Evolutionary conservation across 2,329 filamentous ascomycete genomes (phyloP).

Genomic region (Tolypocladium guangdongense): DNA sequence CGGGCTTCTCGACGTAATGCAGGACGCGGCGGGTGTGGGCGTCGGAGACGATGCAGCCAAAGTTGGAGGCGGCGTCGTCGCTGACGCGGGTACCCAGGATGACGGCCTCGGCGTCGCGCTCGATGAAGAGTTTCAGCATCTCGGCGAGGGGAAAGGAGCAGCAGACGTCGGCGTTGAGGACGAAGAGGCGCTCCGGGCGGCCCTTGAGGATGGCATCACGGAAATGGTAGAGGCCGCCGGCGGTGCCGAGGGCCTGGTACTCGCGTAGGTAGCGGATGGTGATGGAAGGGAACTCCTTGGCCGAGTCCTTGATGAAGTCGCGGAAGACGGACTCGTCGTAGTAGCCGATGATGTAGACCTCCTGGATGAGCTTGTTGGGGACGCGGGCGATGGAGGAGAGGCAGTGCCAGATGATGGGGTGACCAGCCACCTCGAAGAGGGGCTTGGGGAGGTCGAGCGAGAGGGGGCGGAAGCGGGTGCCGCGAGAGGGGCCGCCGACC

Average conservation of each 20-base stretch:
- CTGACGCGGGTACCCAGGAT: constrained; percentile 87
- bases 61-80: constrained; percentile 88
- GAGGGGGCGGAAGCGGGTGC: constrained; percentile 88
- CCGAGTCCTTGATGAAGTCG: constrained; percentile 91
- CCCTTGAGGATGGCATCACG: constrained; percentile 97
- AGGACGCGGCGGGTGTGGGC: constrained; percentile 87
- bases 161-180: constrained; percentile 96
- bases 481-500: constrained; percentile 92
- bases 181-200: constrained; percentile 87
- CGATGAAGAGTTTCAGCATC: constrained; percentile 89
- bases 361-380: constrained; percentile 66
- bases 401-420: constrained; percentile 98
- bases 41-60: constrained; percentile 95
- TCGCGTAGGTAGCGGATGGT: constrained; percentile 88
- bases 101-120: constrained; percentile 92
- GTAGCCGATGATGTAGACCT: constrained; percentile 97
- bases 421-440: constrained; percentile 94
- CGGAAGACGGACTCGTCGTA: constrained; percentile 96
- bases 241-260: constrained; percentile 92
- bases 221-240: constrained; percentile 97
- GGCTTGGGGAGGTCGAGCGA: constrained; percentile 97
- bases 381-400: constrained; percentile 85
- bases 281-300: constrained; percentile 74
- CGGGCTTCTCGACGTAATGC: constrained; percentile 98
- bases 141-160: constrained; percentile 94